These are phyloP conservation scores for Hymenoscyphus repandus DNA, from an alignment of 2,329 filamentous ascomycete genomes.

Conservation along the genomic window DNA sequence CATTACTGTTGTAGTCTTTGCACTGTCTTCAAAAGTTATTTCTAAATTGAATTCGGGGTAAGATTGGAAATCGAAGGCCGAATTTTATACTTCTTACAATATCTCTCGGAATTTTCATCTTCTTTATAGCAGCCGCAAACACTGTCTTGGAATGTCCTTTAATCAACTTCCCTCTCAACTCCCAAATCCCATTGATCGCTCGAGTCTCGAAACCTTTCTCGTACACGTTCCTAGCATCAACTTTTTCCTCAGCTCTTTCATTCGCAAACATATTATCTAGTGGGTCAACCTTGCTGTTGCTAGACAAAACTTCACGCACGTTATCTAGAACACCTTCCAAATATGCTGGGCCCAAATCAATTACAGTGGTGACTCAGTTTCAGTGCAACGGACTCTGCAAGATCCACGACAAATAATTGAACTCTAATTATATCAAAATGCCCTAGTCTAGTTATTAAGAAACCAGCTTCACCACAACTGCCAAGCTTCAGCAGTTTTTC, in stretches of 20 bases:
- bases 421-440: conserved; percentile 66
- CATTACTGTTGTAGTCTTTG: conserved; percentile 5
- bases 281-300: conserved; percentile 68
- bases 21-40: background rate
- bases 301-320: conserved; percentile 59
- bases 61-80: background rate
- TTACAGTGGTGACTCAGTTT: conserved; percentile 49
- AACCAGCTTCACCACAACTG: conserved; percentile 55
- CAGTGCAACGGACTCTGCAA: conserved; percentile 62
- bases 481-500: conserved; percentile 53
- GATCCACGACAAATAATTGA: conserved; percentile 57
- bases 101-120: conserved; percentile 15
- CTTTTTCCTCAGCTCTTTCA: conserved; percentile 58
- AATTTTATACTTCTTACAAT: conserved; percentile 13
- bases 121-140: conserved; percentile 17
- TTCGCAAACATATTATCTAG: conserved; percentile 63
- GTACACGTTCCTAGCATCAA: conserved; percentile 67
- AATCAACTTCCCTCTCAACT: conserved; percentile 69
- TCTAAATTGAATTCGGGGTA: background rate
- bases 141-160: conserved; percentile 31
- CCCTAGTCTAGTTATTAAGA: conserved; percentile 46
- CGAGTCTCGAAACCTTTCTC: conserved; percentile 61
- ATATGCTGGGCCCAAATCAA: conserved; percentile 51
- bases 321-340: conserved; percentile 65
- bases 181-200: conserved; percentile 76